Percentiles rank a stretch among this genome's conserved stretches.
Evolutionary conservation across 2,329 filamentous ascomycete genomes (phyloP).

Genomic region (Alternaria atra): DNA sequence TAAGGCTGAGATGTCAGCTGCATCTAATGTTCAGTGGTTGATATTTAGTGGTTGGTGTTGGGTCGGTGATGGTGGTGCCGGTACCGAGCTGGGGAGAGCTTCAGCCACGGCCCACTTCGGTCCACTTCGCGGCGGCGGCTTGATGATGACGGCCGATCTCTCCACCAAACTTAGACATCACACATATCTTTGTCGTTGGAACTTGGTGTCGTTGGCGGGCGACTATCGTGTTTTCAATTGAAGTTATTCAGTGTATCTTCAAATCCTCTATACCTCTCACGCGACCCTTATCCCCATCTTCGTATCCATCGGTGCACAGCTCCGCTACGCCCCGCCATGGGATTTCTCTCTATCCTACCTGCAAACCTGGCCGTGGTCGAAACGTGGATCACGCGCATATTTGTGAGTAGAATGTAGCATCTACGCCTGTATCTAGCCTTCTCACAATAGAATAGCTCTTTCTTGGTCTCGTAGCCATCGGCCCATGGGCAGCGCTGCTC

Average conservation of each 20-base stretch:
- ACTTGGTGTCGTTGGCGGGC: neutral
- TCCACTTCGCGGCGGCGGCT: conserved; percentile 14
- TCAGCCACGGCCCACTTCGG: conserved; percentile 22
- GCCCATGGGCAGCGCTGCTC: conserved; percentile 68
- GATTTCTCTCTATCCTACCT: conserved; percentile 72
- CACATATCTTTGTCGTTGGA: neutral
- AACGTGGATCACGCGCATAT: conserved; percentile 68
- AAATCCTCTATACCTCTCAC: neutral
- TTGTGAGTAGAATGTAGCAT: conserved; percentile 59
- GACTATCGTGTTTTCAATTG: neutral
- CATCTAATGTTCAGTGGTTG: conserved; percentile 16
- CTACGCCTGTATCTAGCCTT: neutral
- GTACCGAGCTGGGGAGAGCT: conserved; percentile 13
- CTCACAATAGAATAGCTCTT: conserved; percentile 61
- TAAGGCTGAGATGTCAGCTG: conserved; percentile 27
- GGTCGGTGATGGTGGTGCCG: neutral
- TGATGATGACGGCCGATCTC: conserved; percentile 10
- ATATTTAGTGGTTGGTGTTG: conserved; percentile 24
- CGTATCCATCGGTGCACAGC: neutral
- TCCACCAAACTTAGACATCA: conserved; percentile 9
- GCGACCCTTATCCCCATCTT: neutral
- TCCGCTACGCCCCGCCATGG: conserved; percentile 58
- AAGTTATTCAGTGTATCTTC: neutral
- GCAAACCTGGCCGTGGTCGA: conserved; percentile 66
- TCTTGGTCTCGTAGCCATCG: conserved; percentile 67